phyloP scores from a whole-genome alignment of 2,329 filamentous ascomycete species.

The Corinectria fuckeliana region DNA sequence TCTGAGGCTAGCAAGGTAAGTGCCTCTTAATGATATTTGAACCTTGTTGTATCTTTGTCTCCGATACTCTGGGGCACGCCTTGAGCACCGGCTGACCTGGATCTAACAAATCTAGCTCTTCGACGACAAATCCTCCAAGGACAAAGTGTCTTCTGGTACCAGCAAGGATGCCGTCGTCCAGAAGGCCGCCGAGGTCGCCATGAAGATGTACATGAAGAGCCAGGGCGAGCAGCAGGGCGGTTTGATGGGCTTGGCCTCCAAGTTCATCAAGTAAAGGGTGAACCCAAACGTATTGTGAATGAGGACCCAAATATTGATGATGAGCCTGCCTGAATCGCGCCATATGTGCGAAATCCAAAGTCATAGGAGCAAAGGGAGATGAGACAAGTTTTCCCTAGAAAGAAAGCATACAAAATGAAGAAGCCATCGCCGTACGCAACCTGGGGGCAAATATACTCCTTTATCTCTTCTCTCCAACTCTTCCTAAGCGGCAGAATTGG shows the following conservation, averaged over 20 bases:
- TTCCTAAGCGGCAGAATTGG: conserved; percentile 14
- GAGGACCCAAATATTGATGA: neutral
- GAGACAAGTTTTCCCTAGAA: neutral
- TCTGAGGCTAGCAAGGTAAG: conserved; percentile 79
- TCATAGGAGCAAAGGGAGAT: conserved; percentile 1
- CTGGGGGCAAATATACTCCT: neutral
- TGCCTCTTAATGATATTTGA: conserved; percentile 4
- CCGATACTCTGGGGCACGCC: neutral
- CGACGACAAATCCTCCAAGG: conserved; percentile 62
- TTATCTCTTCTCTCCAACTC: neutral
- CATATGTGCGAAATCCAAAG: neutral
- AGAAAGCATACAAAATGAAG: neutral
- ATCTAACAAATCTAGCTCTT: conserved; percentile 54
- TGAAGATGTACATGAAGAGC: conserved; percentile 91
- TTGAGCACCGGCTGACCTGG: conserved; percentile 12
- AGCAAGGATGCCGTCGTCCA: conserved; percentile 84
- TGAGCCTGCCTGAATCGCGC: neutral
- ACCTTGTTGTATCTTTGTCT: no score
- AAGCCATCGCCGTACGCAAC: neutral
- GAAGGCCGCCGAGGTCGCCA: conserved; percentile 81
- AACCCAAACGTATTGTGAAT: neutral
- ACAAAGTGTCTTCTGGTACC: conserved; percentile 61
- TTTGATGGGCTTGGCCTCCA: conserved; percentile 54
- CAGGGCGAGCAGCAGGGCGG: conserved; percentile 58
- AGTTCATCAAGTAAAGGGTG: conserved; percentile 48